Evolutionary conservation across 1,284 basidiomycete genomes (phyloP), one percentile per base, ranked within the genome.

Genomic region (Neolentinus lepideus): DNA sequence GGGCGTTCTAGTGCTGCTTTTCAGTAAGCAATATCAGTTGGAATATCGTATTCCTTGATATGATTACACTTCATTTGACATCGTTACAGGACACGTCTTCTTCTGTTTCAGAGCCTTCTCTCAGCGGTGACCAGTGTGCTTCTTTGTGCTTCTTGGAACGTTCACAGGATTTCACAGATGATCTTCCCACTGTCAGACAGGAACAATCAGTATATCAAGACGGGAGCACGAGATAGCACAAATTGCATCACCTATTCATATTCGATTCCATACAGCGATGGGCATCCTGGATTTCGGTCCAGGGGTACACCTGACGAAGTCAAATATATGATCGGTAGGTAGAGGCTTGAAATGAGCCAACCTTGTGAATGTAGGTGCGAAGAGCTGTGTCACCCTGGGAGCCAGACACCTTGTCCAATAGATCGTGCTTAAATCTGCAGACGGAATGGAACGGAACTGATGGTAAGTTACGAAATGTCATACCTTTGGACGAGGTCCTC

Each of bases 241-340:
- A 31, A 47, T 8, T n/a, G 16, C 48, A 66, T 56, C 50, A 78
- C 85, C 75, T 80, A 63, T 83, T 97, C 66, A 83, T 85, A 67
- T 95, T 91, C 46, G 76, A 84, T 65, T 89, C 85, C 90, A 98
- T 95, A 71, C 91, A 88, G 58, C 81, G 78, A 62, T 95, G 93
- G 1, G 93, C 94, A 51, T 84, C 81, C 62, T 85, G 83, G 56
- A 97, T 92, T 57, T 92, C 77, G 21, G 80, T 80, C 93, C 92
- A 95, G 1, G 83, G 78, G 71, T 88, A 94, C 10, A 92, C 83
- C 83, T 90, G 58, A 16, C 31, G 9, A 58, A 57, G 57, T 43
- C 52, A 35, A 43, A 21, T 47, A 43, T 25, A 11, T n/a, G 22
- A 57, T 36, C 36, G 26, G 38, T 21, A 19, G 50, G 46, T 31